A percentile compares a stretch with the other conserved stretches of the same genome.
These are phyloP conservation scores for Cyberlindnera sargentensis DNA, from an alignment of 805 yeast species.

Conservation along the genomic window DNA sequence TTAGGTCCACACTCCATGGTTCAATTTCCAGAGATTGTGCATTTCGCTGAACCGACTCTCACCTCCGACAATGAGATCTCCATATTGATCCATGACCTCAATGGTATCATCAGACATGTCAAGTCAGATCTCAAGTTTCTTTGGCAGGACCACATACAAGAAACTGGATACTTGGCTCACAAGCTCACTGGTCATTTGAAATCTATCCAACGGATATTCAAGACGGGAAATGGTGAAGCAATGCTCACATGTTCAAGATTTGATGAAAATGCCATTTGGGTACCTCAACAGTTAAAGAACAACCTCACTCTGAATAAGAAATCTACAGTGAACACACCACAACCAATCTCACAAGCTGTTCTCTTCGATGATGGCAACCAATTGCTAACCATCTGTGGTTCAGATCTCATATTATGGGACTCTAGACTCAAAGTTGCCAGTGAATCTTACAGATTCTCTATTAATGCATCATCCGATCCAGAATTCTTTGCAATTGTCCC, in stretches of 20 bases:
- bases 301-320: conserved; percentile 32
- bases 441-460: conserved; percentile 14
- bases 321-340: conserved; percentile 36
- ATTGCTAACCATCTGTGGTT: conserved; percentile 39
- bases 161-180: conserved; percentile 31
- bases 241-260: conserved; percentile 55
- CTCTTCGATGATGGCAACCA: conserved; percentile 41
- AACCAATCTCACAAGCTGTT: conserved; percentile 41
- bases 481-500: conserved; percentile 31
- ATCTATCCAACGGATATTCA: conserved; percentile 58
- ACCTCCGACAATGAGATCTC: conserved; percentile 27
- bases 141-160: conserved; percentile 6
- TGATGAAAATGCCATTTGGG: conserved; percentile 58
- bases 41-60: conserved; percentile 28
- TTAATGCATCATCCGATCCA: conserved; percentile 10
- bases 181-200: conserved; percentile 83
- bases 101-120: conserved; percentile 31
- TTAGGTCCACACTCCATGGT: conserved; percentile 23
- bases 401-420: conserved; percentile 53
- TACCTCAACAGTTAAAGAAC: conserved; percentile 30
- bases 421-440: conserved; percentile 31
- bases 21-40: conserved; percentile 26
- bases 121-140: conserved; percentile 22
- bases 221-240: conserved; percentile 62
- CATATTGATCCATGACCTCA: conserved; percentile 38